phyloP scores from a whole-genome alignment of 345 rosid species.

The Dimocarpus longan region DNA sequence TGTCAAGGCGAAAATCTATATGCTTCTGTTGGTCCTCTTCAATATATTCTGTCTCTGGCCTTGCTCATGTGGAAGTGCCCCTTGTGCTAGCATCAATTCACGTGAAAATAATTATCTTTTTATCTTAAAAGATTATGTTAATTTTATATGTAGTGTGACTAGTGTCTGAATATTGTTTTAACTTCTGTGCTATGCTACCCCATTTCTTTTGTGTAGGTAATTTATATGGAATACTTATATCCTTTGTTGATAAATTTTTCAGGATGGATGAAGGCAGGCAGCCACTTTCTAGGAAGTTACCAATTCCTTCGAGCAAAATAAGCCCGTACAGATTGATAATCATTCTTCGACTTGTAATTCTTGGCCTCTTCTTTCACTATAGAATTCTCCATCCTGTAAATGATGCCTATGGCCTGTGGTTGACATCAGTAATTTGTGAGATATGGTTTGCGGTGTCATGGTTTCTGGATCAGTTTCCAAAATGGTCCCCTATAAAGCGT shows the following conservation, averaged over 20 bases:
- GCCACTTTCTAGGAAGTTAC: constrained; percentile 95
- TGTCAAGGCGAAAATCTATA: not conserved
- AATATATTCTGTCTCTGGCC: not conserved
- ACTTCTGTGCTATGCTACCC: constrained; percentile 1
- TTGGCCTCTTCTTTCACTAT: constrained; percentile 92
- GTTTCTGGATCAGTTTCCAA: constrained; percentile 98
- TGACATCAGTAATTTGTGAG: constrained; percentile 96
- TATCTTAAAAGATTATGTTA: not conserved
- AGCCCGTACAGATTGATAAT: constrained; percentile 90
- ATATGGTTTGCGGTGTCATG: constrained; percentile 98
- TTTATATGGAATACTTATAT: constrained; percentile 16
- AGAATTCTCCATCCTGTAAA: constrained; percentile 89
- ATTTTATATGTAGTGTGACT: not conserved
- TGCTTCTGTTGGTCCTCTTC: not conserved
- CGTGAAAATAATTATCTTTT: not conserved
- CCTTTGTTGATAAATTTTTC: constrained; percentile 27
- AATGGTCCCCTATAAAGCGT: constrained; percentile 87
- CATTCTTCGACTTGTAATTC: constrained; percentile 80
- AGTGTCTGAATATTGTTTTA: not conserved
- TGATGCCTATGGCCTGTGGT: constrained; percentile 92
- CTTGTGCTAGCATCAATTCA: not conserved
- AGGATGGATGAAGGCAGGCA: constrained; percentile 99
- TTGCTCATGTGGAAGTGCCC: not conserved
- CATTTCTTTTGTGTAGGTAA: not conserved
- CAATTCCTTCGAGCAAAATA: constrained; percentile 94